Conservation (phyloP, 805 yeast species). For the Kurtzmaniella cleridarum region DNA sequence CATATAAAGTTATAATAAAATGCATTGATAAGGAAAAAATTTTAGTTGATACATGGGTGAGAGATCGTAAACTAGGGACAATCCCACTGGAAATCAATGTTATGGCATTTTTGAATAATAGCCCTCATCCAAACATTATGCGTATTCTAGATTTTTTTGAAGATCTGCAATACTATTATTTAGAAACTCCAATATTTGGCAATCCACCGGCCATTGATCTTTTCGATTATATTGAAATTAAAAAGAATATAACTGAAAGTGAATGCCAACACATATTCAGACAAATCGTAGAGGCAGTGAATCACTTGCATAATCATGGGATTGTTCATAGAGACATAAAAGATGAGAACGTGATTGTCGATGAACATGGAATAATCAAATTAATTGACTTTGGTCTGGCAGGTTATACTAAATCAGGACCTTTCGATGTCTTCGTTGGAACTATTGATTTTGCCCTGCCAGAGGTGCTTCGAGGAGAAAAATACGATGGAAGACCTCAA, state of each 20-base stretch:
- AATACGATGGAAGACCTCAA: conserved; percentile 89
- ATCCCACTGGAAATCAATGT: conserved; percentile 95
- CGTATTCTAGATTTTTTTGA: conserved; percentile 87
- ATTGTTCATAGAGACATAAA: conserved; percentile 92
- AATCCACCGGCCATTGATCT: conserved; percentile 85
- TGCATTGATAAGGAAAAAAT: conserved; percentile 89
- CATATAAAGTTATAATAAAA: conserved; percentile 71
- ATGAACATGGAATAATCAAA: conserved; percentile 72
- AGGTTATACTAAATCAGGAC: conserved; percentile 84
- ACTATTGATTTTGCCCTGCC: conserved; percentile 98
- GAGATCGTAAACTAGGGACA: conserved; percentile 87
- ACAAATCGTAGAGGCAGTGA: conserved; percentile 74
- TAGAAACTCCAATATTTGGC: conserved; percentile 91
- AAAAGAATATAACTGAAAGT: conserved; percentile 69
- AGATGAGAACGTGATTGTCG: conserved; percentile 90
- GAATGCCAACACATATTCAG: conserved; percentile 75
- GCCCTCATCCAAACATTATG: conserved; percentile 86
- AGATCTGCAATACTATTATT: conserved; percentile 81
- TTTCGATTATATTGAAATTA: conserved; percentile 86
- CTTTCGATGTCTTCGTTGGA: conserved; percentile 96
- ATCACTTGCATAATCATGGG: conserved; percentile 78
- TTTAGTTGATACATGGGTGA: conserved; percentile 94
- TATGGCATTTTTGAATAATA: conserved; percentile 70
- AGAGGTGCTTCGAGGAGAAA: conserved; percentile 83
- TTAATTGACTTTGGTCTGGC: conserved; percentile 95